These are phyloP conservation scores for Monilinia fructigena DNA, from an alignment of 2,329 filamentous ascomycete species.

Conservation along the genomic window DNA sequence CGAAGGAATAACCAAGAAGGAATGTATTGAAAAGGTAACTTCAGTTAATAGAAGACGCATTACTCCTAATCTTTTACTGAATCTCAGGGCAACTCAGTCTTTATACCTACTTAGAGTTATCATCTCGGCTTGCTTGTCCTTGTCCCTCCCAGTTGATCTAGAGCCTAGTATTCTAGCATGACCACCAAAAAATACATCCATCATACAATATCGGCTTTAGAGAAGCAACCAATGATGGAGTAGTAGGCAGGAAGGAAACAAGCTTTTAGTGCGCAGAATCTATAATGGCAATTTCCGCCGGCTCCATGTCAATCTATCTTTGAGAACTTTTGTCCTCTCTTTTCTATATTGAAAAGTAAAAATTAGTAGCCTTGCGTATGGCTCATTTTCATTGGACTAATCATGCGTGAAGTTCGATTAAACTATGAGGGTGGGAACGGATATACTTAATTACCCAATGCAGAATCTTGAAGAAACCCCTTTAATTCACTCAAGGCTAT, in stretches of 20 bases:
- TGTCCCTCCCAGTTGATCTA: not conserved
- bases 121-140: conserved; percentile 10
- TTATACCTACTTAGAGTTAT: not conserved
- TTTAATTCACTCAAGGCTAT: not conserved
- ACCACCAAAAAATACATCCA: not conserved
- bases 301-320: not conserved
- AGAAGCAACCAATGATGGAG: not conserved
- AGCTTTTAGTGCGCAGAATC: conserved; percentile 2
- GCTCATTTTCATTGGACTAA: not conserved
- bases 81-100: conserved; percentile 7
- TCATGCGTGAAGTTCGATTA: not conserved
- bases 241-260: conserved; percentile 5
- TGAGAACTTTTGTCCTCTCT: not conserved
- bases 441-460: too few species aligned
- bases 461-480: not conserved
- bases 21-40: not conserved
- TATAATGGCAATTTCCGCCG: not conserved
- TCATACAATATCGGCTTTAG: too few species aligned
- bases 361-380: conserved; percentile 16
- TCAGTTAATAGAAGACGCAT: not conserved
- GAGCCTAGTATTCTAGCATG: not conserved
- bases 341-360: not conserved
- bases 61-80: not conserved
- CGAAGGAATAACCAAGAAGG: not conserved
- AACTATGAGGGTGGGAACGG: too few species aligned